These are phyloP conservation scores for Diophrys appendiculata DNA, from an alignment of 73 alveolate species.

Conservation along the genomic window DNA sequence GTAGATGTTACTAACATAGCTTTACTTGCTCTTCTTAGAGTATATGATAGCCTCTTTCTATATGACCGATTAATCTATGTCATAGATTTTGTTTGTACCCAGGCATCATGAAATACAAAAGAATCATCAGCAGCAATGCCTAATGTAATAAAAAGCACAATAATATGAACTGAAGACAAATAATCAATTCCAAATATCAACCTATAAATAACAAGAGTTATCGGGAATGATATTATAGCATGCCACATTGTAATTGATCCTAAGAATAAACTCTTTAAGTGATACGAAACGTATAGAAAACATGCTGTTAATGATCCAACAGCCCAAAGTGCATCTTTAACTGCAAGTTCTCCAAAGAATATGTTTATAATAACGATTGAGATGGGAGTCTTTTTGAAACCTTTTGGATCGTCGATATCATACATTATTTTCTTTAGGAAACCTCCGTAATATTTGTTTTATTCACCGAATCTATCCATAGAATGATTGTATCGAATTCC, in stretches of 20 bases:
- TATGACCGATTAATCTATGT: background rate
- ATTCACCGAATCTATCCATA: background rate
- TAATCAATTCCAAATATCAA: slow-evolving; percentile 1
- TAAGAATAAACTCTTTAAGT: background rate
- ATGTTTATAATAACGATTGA: background rate
- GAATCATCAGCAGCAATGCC: slow-evolving; percentile 23
- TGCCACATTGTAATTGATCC: slow-evolving; percentile 3
- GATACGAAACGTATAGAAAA: background rate
- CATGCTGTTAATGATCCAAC: background rate
- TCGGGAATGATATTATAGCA: background rate
- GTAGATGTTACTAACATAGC: slow-evolving; percentile 4
- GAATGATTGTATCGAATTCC: background rate
- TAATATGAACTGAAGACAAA: background rate
- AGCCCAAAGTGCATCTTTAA: background rate
- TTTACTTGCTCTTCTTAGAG: slow-evolving; percentile 6
- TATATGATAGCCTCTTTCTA: slow-evolving; percentile 2
- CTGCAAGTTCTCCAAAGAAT: background rate
- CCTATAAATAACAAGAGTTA: slow-evolving; percentile 7
- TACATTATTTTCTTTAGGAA: background rate
- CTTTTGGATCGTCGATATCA: background rate
- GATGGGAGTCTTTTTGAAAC: background rate
- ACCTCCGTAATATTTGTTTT: background rate
- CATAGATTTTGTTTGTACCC: slow-evolving; percentile 9
- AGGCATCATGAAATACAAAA: slow-evolving; percentile 18
- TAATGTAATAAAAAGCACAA: background rate